These are phyloP conservation scores for Castanea sativa DNA, from an alignment of 306 rosid species.

Conservation along the genomic window DNA sequence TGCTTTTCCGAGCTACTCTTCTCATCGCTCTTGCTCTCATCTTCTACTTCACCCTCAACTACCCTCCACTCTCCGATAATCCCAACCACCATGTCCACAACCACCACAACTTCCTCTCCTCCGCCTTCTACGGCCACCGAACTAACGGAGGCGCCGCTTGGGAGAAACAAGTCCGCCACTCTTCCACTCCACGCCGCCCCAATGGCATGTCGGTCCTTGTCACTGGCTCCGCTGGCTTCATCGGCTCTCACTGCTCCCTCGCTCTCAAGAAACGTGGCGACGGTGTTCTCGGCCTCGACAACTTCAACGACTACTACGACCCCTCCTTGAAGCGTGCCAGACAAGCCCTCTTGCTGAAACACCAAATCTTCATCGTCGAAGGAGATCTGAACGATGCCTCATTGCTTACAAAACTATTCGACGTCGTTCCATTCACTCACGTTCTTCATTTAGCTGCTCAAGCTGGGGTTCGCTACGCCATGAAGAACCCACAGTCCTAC, in stretches of 20 bases:
- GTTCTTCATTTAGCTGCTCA: conserved; percentile 88
- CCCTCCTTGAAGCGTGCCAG: conserved; percentile 77
- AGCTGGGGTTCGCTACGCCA: conserved; percentile 94
- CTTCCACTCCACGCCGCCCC: conserved; percentile 65
- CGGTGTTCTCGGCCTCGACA: conserved; percentile 81
- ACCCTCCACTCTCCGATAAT: conserved; percentile 53
- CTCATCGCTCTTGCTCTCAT: conserved; percentile 62
- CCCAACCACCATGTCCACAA: conserved; percentile 32
- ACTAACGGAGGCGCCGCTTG: conserved; percentile 60
- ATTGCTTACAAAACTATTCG: conserved; percentile 66
- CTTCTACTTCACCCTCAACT: conserved; percentile 74
- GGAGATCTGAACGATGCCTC: conserved; percentile 80
- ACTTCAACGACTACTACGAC: conserved; percentile 84
- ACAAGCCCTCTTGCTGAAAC: conserved; percentile 43
- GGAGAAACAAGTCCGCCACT: conserved; percentile 82
- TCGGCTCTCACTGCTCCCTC: conserved; percentile 74
- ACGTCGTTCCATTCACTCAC: conserved; percentile 81
- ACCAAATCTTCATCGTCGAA: conserved; percentile 65
- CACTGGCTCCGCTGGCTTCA: conserved; percentile 86
- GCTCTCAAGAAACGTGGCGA: conserved; percentile 89
- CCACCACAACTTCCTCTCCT: conserved; percentile 48
- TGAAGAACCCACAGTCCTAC: conserved; percentile 69
- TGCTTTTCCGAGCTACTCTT: conserved; percentile 81
- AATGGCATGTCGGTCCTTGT: conserved; percentile 72
- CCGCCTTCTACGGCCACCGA: conserved; percentile 53